Evolutionary conservation across 2,329 filamentous ascomycete genomes (phyloP), one percentile per base, ranked within the genome.

Genomic region (Ceratocystis lukuohia): DNA sequence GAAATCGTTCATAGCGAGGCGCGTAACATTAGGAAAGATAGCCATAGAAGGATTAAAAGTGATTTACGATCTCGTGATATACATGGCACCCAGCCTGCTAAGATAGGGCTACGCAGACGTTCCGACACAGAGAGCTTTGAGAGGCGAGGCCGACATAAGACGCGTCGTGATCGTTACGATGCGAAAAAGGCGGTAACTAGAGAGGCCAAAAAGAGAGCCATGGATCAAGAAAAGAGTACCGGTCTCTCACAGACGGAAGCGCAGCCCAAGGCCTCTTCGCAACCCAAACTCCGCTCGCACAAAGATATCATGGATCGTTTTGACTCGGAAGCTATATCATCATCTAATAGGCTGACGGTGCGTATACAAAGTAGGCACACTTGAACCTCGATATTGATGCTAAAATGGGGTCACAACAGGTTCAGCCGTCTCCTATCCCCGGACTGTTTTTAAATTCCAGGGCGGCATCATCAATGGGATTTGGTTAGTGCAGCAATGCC

Each of bases 231-330:
- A 57, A 57, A 64, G n/a, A 6, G 37, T 20, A 64, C n/a, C 3
- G 15, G n/a, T 8, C 41, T 56, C 17, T 30, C 33, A 41, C 45
- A 64, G 8, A 25, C 8, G 22, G 17, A 48, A 20, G 25, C 41
- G n/a, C 41, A 50, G 7, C 5, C 10, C 22, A 28, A 28, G 6
- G 15, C 22, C 53, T 30, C 53, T 30, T 57, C 53, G 10, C 53
- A 72, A 44, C 72, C 73, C n/a, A 70, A 65, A 12, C 68, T 76
- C 45, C 71, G 72, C 5, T 76, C 76, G 0, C 73, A 77, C 15
- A 77, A 76, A 65, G 78, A 81, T 50, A 75, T 86, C 6, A 80
- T 85, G 73, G 73, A 77, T 5, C 80, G 80, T 22, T 88, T 87
- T 69, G 75, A 75, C 12, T 85, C 84, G 0, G 73, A 78, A 2